phyloP scores from a whole-genome alignment of 192 early-diverging fungal genomes.

The Geranomyces michiganensis region DNA sequence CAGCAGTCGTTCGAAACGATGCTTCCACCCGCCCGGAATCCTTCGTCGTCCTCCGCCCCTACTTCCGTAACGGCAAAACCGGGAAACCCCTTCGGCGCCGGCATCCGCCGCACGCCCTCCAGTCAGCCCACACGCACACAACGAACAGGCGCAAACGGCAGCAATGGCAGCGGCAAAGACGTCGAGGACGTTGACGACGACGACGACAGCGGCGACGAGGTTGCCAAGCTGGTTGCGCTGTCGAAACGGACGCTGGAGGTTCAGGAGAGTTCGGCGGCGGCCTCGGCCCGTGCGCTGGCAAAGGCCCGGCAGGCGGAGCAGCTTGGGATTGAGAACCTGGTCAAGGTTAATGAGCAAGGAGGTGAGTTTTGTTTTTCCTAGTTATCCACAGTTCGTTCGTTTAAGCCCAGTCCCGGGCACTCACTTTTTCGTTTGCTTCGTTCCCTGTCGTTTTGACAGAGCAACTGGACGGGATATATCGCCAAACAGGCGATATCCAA shows the following conservation, averaged over 20 bases:
- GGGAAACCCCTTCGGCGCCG: conserved; percentile 16
- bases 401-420: neutral
- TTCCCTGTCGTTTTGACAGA: conserved; percentile 23
- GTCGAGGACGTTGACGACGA: conserved; percentile 3
- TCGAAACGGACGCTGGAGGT: conserved; percentile 19
- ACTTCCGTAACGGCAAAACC: too few species aligned
- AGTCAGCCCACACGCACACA: neutral
- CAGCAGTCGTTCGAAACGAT: too few species aligned
- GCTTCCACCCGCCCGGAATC: too few species aligned
- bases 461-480: conserved; percentile 19
- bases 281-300: conserved; percentile 14
- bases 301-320: conserved; percentile 18
- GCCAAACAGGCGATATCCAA: neutral
- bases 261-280: conserved; percentile 9
- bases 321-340: conserved; percentile 23
- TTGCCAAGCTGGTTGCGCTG: conserved; percentile 24
- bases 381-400: too few species aligned
- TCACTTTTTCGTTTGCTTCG: too few species aligned
- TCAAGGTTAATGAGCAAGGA: conserved; percentile 22
- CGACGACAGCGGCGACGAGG: conserved; percentile 20
- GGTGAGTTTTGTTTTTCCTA: conserved; percentile 15
- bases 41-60: too few species aligned
- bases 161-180: conserved; percentile 7
- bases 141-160: conserved; percentile 1
- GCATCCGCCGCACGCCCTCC: conserved; percentile 10